A percentile compares a stretch with the other conserved stretches of the same genome.
phyloP scores from a whole-genome alignment of 306 rosid genomes.

The Cicer chorassanicum region DNA sequence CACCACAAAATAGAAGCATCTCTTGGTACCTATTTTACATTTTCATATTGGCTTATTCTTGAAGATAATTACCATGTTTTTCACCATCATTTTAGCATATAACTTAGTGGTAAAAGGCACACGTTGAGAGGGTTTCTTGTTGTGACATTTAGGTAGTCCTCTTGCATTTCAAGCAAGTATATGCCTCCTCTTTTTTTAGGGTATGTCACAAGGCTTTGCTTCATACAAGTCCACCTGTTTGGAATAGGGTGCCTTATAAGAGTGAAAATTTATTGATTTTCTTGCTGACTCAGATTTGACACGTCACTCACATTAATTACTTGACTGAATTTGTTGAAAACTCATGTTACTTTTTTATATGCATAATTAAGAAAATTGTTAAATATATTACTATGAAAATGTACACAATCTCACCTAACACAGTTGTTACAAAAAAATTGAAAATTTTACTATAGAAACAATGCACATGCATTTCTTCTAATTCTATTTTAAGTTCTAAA shows the following conservation, averaged over 20 bases:
- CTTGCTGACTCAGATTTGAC: constrained; percentile 48
- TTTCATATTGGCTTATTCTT: constrained; percentile 39
- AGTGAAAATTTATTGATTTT: constrained; percentile 45
- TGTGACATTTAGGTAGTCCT: constrained; percentile 51
- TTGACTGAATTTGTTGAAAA: neutral
- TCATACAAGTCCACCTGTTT: constrained; percentile 50
- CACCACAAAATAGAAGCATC: constrained; percentile 37
- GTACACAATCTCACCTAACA: constrained; percentile 41
- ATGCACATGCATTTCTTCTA: neutral
- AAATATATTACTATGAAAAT: neutral
- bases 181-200: constrained; percentile 36
- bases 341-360: neutral
- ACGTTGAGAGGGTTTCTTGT: constrained; percentile 40
- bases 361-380: neutral
- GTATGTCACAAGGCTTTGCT: constrained; percentile 51
- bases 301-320: constrained; percentile 25
- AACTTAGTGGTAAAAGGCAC: constrained; percentile 41
- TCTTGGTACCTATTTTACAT: constrained; percentile 31
- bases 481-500: too few relatives aligned
- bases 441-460: constrained; percentile 19
- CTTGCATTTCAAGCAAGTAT: constrained; percentile 63
- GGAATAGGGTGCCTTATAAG: constrained; percentile 80
- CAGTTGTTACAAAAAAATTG: constrained; percentile 40
- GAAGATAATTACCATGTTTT: constrained; percentile 40
- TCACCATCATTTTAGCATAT: constrained; percentile 29